These are phyloP conservation scores for Neurospora tetrasperma DNA, from an alignment of 495 filamentous ascomycete species.

Conservation along the genomic window DNA sequence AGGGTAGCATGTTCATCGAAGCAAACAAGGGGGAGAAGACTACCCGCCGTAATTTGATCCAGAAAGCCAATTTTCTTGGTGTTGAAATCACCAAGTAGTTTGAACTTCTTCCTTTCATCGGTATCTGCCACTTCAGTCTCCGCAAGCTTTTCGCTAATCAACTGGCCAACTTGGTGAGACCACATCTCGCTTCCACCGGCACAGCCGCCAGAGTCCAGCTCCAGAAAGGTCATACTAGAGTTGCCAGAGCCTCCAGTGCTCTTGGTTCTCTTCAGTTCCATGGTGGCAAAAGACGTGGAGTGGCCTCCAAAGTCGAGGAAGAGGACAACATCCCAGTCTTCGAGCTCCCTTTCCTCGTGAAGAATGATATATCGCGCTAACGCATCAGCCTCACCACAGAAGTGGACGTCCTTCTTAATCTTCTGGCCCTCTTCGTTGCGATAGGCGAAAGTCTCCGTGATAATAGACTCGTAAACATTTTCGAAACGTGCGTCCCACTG, in stretches of 20 bases:
- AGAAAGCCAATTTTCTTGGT: neutral
- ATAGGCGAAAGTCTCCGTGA: constrained; percentile 1
- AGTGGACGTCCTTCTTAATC: neutral
- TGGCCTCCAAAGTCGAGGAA: constrained; percentile 8
- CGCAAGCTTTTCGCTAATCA: neutral
- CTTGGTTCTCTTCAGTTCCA: neutral
- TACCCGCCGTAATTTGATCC: neutral
- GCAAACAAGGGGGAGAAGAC: neutral
- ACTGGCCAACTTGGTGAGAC: neutral
- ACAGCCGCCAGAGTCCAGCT: neutral
- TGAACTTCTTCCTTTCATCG: neutral
- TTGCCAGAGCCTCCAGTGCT: neutral
- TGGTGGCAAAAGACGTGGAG: neutral
- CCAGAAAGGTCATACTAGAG: constrained; percentile 1
- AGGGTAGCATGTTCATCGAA: neutral
- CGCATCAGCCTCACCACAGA: constrained; percentile 1
- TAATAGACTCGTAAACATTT: neutral
- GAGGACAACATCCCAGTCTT: constrained; percentile 2
- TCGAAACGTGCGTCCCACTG: constrained; percentile 4
- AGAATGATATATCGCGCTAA: constrained; percentile 5
- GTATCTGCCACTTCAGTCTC: neutral
- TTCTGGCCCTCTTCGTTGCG: neutral
- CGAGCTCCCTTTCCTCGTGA: neutral
- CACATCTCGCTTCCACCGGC: constrained; percentile 8
- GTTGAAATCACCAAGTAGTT: constrained; percentile 1